phyloP scores from a whole-genome alignment of 108 stramenopile species.

The Nannochloropsis gaditana region DNA sequence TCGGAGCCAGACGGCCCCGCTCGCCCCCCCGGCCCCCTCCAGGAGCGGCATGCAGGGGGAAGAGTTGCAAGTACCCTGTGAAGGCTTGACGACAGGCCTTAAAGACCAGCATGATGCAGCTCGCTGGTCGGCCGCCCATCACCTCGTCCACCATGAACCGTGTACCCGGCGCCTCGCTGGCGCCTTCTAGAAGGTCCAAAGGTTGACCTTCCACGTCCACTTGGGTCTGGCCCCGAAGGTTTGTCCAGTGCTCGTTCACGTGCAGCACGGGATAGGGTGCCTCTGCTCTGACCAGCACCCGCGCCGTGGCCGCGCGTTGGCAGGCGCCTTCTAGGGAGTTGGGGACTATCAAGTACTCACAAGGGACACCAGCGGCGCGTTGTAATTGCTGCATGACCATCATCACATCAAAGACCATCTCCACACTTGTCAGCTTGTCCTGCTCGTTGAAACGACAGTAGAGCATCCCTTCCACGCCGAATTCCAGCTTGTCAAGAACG shows the following conservation, averaged over 20 bases:
- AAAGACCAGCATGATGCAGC: constrained; percentile 18
- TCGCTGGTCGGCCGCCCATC: neutral
- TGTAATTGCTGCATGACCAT: constrained; percentile 93
- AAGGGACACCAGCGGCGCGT: constrained; percentile 39
- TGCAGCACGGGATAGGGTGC: constrained; percentile 7
- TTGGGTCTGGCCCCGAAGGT: neutral
- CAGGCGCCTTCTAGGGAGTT: constrained; percentile 27
- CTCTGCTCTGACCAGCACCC: constrained; percentile 2
- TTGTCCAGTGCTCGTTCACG: neutral
- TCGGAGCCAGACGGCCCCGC: too few relatives aligned
- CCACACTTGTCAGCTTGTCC: constrained; percentile 75
- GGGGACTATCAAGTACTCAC: constrained; percentile 27
- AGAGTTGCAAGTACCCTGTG: neutral
- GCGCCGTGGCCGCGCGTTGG: neutral
- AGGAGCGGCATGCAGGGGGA: neutral
- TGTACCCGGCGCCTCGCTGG: neutral
- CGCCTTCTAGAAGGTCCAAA: neutral
- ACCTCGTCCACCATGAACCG: neutral
- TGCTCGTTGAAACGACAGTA: constrained; percentile 77
- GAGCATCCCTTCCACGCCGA: constrained; percentile 68
- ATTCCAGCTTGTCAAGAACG: neutral
- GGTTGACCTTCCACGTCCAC: constrained; percentile 8
- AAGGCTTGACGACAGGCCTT: constrained; percentile 1
- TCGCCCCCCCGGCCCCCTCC: too few relatives aligned
- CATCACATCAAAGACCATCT: constrained; percentile 96